Conservation (phyloP, 2,329 filamentous ascomycete species). For the Ambrosiella xylebori region DNA sequence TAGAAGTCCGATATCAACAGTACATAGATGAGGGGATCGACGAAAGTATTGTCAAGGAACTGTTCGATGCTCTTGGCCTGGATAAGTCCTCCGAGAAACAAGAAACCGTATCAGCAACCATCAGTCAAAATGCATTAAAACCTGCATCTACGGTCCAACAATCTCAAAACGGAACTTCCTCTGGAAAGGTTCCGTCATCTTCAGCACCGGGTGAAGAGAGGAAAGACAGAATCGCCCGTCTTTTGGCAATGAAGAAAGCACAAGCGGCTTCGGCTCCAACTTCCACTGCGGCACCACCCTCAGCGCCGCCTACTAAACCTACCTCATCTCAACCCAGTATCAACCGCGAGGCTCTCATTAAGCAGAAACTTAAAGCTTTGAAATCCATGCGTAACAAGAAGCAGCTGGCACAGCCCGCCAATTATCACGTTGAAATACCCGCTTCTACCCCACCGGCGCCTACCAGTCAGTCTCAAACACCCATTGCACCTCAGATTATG, state of each 20-base stretch:
- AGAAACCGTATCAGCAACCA: neutral
- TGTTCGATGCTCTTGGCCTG: constrained; percentile 55
- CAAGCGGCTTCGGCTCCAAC: neutral
- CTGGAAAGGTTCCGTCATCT: neutral
- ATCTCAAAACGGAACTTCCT: too few relatives aligned
- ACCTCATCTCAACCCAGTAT: neutral
- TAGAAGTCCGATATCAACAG: constrained; percentile 57
- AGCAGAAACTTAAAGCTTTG: constrained; percentile 63
- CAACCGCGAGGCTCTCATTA: constrained; percentile 49
- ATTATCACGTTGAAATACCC: too few relatives aligned
- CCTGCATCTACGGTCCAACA: too few relatives aligned
- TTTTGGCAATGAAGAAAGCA: constrained; percentile 49
- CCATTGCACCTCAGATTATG: constrained; percentile 2
- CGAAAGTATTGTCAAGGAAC: constrained; percentile 37
- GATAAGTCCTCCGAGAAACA: constrained; percentile 16
- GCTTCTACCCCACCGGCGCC: neutral
- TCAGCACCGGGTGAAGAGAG: constrained; percentile 37
- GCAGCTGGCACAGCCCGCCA: neutral
- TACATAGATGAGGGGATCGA: constrained; percentile 60
- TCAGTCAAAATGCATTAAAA: neutral
- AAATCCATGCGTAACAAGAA: constrained; percentile 35
- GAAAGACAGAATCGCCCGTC: constrained; percentile 59
- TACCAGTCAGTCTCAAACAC: neutral
- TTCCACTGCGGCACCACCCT: neutral
- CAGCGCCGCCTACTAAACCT: neutral